phyloP scores from a whole-genome alignment of 169 alveolate species.

The Plasmodium coatneyi region DNA sequence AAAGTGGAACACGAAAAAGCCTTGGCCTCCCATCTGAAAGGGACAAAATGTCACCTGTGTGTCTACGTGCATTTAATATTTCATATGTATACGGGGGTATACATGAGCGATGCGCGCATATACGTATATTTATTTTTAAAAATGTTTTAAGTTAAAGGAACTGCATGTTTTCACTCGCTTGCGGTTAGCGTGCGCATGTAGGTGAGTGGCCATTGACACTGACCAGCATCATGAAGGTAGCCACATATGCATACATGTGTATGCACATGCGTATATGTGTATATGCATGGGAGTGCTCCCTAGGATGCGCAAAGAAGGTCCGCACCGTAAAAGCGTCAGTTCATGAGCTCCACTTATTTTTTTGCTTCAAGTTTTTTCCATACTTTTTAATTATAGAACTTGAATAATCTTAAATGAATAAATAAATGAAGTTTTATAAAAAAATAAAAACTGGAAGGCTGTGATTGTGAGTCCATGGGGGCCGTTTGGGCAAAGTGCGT shows the following conservation, averaged over 20 bases:
- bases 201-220: not conserved
- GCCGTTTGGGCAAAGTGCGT: not conserved
- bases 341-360: not conserved
- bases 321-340: not conserved
- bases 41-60: not conserved
- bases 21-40: not conserved
- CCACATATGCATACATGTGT: not conserved
- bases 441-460: not conserved
- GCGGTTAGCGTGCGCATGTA: not conserved
- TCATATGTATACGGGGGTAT: not conserved
- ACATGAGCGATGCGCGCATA: not conserved
- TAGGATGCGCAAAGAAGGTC: not conserved
- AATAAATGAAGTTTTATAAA: not conserved
- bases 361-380: not conserved
- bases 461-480: not conserved
- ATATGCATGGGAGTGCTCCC: not conserved
- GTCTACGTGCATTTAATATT: not conserved
- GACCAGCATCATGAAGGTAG: not conserved
- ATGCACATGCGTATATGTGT: not conserved
- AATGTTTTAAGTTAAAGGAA: not conserved
- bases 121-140: not conserved
- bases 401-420: not conserved
- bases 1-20: not conserved
- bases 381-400: not conserved
- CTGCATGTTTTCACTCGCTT: not conserved